Conservation (phyloP, 176 grass and related monocot species). For the Aechmea fasciata region DNA sequence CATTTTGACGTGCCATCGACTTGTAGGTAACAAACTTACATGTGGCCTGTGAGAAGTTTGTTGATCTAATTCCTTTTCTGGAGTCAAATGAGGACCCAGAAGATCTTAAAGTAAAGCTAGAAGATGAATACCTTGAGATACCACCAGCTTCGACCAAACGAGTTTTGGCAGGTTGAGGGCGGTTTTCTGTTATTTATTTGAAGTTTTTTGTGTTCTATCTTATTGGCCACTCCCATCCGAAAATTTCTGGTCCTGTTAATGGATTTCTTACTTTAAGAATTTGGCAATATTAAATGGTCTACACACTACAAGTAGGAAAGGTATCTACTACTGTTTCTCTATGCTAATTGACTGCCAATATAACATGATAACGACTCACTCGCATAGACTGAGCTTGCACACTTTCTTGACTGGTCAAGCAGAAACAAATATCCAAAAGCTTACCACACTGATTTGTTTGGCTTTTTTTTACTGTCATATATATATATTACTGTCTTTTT, state of each 20-base stretch:
- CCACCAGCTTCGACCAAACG: conserved; percentile 42
- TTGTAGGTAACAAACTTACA: conserved; percentile 63
- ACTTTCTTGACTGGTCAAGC: too few relatives aligned
- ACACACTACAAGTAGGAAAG: too few relatives aligned
- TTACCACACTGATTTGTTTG: too few relatives aligned
- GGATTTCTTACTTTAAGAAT: conserved; percentile 9
- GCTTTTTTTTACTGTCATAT: too few relatives aligned
- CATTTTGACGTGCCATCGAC: not conserved
- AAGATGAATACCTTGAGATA: conserved; percentile 77
- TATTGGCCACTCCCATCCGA: not conserved
- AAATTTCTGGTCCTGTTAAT: too few relatives aligned
- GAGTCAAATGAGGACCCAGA: conserved; percentile 42
- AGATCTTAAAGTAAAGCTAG: conserved; percentile 50
- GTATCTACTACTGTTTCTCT: too few relatives aligned
- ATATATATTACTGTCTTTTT: too few relatives aligned
- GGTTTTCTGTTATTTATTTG: not conserved
- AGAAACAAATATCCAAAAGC: too few relatives aligned
- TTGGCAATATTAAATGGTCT: too few relatives aligned
- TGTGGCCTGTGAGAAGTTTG: conserved; percentile 58
- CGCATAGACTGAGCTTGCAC: too few relatives aligned
- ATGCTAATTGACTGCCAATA: too few relatives aligned
- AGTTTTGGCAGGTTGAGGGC: conserved; percentile 65
- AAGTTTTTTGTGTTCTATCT: not conserved
- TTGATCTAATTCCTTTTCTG: conserved; percentile 47
- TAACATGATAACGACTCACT: too few relatives aligned